phyloP scores from a whole-genome alignment of 352 stramenopile species.

The Pythium sp. region DNA sequence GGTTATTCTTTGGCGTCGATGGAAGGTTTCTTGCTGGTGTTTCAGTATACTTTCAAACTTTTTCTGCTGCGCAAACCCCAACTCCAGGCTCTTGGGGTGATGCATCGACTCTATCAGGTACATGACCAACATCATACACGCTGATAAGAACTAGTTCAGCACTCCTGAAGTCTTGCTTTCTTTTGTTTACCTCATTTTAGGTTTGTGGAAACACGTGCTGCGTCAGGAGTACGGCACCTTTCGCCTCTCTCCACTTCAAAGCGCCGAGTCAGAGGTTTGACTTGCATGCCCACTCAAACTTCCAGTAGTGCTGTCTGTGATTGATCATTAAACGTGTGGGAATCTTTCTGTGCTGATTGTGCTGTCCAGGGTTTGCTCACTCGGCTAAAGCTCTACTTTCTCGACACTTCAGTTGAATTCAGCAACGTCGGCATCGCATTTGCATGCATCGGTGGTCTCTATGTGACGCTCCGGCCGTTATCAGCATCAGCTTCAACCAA shows the following conservation, averaged over 20 bases:
- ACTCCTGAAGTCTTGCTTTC: background rate
- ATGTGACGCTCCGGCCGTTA: background rate
- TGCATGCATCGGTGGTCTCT: conserved; percentile 20
- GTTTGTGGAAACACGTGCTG: conserved; percentile 60
- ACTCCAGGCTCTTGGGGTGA: conserved; percentile 89
- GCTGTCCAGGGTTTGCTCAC: conserved; percentile 18
- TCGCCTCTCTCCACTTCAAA: conserved; percentile 73
- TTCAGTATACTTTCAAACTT: conserved; percentile 31
- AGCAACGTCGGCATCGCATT: conserved; percentile 18
- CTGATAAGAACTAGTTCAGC: background rate
- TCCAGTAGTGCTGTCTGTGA: background rate
- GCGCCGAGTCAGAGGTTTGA: conserved; percentile 29
- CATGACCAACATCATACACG: background rate
- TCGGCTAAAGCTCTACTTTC: conserved; percentile 27
- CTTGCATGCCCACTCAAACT: too few relatives aligned
- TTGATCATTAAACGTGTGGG: background rate
- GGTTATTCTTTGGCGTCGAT: background rate
- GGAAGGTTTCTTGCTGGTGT: conserved; percentile 35
- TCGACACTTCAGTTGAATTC: conserved; percentile 31
- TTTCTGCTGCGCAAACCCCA: conserved; percentile 25
- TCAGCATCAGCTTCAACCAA: background rate
- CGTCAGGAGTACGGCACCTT: conserved; percentile 92
- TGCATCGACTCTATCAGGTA: conserved; percentile 63
- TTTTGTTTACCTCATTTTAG: conserved; percentile 6
- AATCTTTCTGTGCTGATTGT: background rate